Evolutionary conservation across 208 protist species (phyloP).

Genomic region (Paratrypanosoma confusum): DNA sequence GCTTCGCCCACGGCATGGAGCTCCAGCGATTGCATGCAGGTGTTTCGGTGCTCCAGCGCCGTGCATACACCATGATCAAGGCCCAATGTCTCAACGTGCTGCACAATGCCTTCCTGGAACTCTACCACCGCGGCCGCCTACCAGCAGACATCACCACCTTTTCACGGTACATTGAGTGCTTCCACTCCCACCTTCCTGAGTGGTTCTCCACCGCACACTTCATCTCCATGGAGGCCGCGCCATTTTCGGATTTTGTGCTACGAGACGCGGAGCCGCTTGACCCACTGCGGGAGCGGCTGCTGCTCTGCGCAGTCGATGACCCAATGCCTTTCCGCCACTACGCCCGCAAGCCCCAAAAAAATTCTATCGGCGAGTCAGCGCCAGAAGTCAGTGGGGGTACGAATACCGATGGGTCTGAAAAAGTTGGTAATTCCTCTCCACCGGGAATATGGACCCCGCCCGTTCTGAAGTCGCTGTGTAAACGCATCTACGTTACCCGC

Average conservation of each 20-base stretch:
- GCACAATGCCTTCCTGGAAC: constrained; percentile 64
- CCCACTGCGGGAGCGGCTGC: not conserved
- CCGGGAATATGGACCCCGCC: too few relatives aligned
- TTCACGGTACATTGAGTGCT: constrained; percentile 27
- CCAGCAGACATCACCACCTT: constrained; percentile 14
- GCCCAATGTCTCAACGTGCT: constrained; percentile 50
- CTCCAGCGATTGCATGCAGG: constrained; percentile 51
- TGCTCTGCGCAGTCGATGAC: not conserved
- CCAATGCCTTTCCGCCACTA: too few relatives aligned
- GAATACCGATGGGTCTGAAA: too few relatives aligned
- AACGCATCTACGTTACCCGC: too few relatives aligned
- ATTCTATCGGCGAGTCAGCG: too few relatives aligned
- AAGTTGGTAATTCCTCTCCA: too few relatives aligned
- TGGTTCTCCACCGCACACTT: constrained; percentile 54
- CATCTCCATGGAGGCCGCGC: constrained; percentile 2
- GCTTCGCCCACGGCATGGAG: constrained; percentile 25
- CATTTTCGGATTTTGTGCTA: not conserved
- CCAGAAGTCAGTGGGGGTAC: too few relatives aligned
- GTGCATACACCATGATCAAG: constrained; percentile 63
- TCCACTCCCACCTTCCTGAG: constrained; percentile 29
- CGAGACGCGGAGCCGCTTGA: not conserved
- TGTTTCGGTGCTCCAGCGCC: constrained; percentile 60
- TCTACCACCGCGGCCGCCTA: constrained; percentile 36
- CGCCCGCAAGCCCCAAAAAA: too few relatives aligned
- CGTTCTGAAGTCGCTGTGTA: too few relatives aligned